These are phyloP conservation scores for Acmispon strigosus DNA, from an alignment of 306 rosid genomes.

Conservation along the genomic window DNA sequence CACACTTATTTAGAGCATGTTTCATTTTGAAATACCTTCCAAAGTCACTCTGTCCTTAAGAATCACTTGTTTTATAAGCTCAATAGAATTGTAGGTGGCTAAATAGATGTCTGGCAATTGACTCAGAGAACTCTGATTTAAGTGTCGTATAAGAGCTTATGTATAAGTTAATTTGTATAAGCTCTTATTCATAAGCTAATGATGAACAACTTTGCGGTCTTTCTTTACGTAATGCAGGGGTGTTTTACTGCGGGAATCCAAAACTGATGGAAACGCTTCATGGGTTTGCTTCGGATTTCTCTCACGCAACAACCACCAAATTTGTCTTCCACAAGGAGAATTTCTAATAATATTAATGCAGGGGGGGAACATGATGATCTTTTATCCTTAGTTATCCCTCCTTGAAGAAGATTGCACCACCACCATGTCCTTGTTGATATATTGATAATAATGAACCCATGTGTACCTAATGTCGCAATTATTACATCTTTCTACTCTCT, in stretches of 20 bases:
- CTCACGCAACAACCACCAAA: slow-evolving; percentile 45
- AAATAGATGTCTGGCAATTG: too few relatives aligned
- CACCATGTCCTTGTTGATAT: neutral
- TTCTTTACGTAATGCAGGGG: slow-evolving; percentile 35
- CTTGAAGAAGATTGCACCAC: neutral
- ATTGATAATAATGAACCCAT: neutral
- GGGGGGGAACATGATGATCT: neutral
- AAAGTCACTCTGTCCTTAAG: too few relatives aligned
- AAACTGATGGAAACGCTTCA: slow-evolving; percentile 31
- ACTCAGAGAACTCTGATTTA: too few relatives aligned
- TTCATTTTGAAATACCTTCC: too few relatives aligned
- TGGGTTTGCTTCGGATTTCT: slow-evolving; percentile 42
- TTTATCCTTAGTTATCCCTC: slow-evolving; percentile 1
- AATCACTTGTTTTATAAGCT: too few relatives aligned
- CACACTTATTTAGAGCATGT: neutral
- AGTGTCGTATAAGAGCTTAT: too few relatives aligned
- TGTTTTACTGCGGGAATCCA: slow-evolving; percentile 55
- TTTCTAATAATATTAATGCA: slow-evolving; percentile 32
- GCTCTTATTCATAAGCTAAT: too few relatives aligned
- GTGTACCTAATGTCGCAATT: neutral
- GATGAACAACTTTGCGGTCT: too few relatives aligned
- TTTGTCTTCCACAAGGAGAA: slow-evolving; percentile 52
- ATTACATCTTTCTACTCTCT: neutral
- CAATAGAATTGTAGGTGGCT: too few relatives aligned
- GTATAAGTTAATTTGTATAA: too few relatives aligned